A percentile compares a stretch with the other conserved stretches of the same genome.
phyloP scores from a whole-genome alignment of 768 basidiomycete genomes.

The Tylopilus cervinicoccineus region DNA sequence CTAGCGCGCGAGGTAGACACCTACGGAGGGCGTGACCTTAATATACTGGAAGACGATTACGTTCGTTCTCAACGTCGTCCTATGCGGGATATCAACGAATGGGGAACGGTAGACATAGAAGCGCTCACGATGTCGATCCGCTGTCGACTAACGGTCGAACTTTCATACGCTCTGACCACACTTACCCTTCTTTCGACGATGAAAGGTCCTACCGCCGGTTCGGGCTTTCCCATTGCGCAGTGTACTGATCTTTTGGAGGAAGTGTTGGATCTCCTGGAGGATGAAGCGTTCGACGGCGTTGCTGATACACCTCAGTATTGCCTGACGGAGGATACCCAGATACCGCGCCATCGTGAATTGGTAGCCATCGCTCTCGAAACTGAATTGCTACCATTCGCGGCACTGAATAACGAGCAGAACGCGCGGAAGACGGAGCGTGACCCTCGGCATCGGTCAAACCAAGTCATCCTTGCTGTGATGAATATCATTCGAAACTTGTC shows the following conservation, averaged over 20 bases:
- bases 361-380: slow-evolving; percentile 54
- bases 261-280: slow-evolving; percentile 81
- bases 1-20: slow-evolving; percentile 71
- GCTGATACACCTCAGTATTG: slow-evolving; percentile 26
- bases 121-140: slow-evolving; percentile 91
- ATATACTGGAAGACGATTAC: slow-evolving; percentile 60
- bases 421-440: slow-evolving; percentile 46
- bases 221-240: slow-evolving; percentile 70
- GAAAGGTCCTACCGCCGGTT: slow-evolving; percentile 52
- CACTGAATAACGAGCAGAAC: slow-evolving; percentile 45
- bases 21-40: slow-evolving; percentile 78
- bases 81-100: slow-evolving; percentile 73
- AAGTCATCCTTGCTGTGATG: slow-evolving; percentile 61
- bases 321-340: slow-evolving; percentile 29
- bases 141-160: slow-evolving; percentile 76
- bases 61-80: slow-evolving; percentile 48
- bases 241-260: slow-evolving; percentile 84
- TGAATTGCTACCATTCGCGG: slow-evolving; percentile 57
- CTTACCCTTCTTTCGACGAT: slow-evolving; percentile 78
- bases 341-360: slow-evolving; percentile 65
- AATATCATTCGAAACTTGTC: slow-evolving; percentile 88
- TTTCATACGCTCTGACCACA: slow-evolving; percentile 88
- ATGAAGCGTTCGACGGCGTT: slow-evolving; percentile 64
- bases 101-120: slow-evolving; percentile 88
- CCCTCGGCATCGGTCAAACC: slow-evolving; percentile 58